Base-by-base conservation (phyloP, 345 rosid species). In the Pugionium dolabratum region DNA sequence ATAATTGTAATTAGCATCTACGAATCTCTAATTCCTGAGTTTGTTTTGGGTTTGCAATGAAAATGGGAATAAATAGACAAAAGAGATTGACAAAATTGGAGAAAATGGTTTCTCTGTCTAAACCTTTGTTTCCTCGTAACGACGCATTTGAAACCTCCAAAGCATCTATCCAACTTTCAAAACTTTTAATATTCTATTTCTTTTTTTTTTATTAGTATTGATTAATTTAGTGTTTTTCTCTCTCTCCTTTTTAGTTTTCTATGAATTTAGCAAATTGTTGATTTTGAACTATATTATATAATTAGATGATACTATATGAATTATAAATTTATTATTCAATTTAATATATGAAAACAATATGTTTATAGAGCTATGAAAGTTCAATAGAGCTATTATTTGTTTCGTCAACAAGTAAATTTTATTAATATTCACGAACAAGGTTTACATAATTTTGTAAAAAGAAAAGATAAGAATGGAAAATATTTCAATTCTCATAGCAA, bases 71-170 rank as follows among this genome's bases (percentile, higher is more conserved):
- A 73, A 52, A 73, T 73, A 73, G 56, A 29, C 18, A 41, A 32
- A 50, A 18, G 44, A 59, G 37, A 11, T 11, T 59, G 71, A 59
- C 34, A 53, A 64, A 66, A 45, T 33, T 64, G 73, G 47, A 37
- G 9, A 46, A 66, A 46, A 3, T 57, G 26, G 69, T 8, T 63
- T 71, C 69, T 47, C 64, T 48, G 64, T 71, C 35, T 1, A 18
- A 30, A 55, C 58, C 52, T 48, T 71, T 11, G 59, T 64, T 63
- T 63, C 47, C 65, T 71, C 70, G 2, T 63, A 71, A 71, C 69
- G 45, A 48, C 33, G 42, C 5, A 57, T 67, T 54, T 68, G n/a
- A 54, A 48, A 40, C 66, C 59, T 69, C 18, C 28, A 4, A 71
- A 29, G 31, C 30, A 18, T 18, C 18, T 18, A 25, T 55, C 61